A percentile compares a stretch with the other conserved stretches of the same genome.
Conservation (phyloP, 768 basidiomycete species). For the Hirschioporus abietinus region DNA sequence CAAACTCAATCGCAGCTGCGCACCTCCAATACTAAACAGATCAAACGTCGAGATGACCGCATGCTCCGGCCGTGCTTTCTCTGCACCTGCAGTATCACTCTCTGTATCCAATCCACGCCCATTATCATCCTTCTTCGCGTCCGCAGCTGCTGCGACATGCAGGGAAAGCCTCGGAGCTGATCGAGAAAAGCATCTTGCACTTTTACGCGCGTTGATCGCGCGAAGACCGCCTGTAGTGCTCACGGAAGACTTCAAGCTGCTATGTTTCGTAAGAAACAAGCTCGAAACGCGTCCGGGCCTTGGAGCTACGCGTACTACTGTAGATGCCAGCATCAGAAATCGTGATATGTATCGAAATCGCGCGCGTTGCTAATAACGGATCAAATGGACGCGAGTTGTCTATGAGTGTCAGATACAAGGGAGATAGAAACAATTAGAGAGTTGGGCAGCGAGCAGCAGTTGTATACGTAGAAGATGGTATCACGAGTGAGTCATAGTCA, state of each 20-base stretch:
- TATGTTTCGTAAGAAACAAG: not conserved
- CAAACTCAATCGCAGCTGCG: slow-evolving; percentile 18
- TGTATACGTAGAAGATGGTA: not conserved
- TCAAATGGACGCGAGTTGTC: not conserved
- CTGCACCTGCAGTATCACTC: not conserved
- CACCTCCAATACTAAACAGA: slow-evolving; percentile 86
- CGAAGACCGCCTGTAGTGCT: not conserved
- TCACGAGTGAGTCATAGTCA: not conserved
- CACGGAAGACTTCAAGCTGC: not conserved
- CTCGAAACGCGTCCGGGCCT: not conserved
- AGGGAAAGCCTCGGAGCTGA: not conserved
- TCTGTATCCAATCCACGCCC: not conserved
- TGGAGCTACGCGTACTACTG: not conserved
- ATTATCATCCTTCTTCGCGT: not conserved
- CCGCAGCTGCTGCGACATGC: not conserved
- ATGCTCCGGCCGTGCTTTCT: slow-evolving; percentile 50
- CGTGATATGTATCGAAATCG: no score
- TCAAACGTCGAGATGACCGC: slow-evolving; percentile 94
- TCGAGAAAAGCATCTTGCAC: not conserved
- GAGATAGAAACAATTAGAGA: not conserved
- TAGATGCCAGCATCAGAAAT: not conserved
- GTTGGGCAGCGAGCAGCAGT: not conserved
- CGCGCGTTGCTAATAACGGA: not conserved
- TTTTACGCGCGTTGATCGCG: not conserved
- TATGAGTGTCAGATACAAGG: no score